Percentiles rank a stretch among this genome's conserved stretches.
These are phyloP conservation scores for Diaporthe capsici DNA, from an alignment of 2,329 filamentous ascomycete genomes.

Conservation along the genomic window DNA sequence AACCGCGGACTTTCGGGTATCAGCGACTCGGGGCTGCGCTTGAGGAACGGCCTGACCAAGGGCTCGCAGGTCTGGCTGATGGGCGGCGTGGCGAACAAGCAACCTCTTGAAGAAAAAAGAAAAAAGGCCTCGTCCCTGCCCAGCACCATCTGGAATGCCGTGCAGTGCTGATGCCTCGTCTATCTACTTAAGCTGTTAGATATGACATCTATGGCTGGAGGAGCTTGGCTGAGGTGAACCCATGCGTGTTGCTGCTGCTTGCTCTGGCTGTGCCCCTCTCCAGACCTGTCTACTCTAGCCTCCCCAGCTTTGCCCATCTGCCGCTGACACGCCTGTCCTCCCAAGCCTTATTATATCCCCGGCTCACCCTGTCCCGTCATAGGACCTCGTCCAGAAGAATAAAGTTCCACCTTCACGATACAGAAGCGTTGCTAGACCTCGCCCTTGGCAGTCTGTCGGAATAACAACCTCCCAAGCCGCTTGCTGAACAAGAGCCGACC, in stretches of 20 bases:
- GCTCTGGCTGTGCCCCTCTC: background rate
- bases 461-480: background rate
- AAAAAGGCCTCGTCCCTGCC: background rate
- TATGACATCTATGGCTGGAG: background rate
- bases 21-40: conserved; percentile 19
- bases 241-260: background rate
- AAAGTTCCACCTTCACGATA: conserved; percentile 12
- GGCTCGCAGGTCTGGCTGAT: background rate
- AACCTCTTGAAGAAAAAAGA: background rate
- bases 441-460: conserved; percentile 25
- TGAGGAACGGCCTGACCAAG: background rate
- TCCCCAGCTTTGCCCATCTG: background rate
- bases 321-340: conserved; percentile 7
- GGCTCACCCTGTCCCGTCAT: conserved; percentile 16
- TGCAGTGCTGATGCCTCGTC: background rate
- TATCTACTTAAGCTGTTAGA: background rate
- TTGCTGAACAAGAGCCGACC: background rate
- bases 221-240: conserved; percentile 16
- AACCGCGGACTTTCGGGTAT: conserved; percentile 23
- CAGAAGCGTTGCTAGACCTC: conserved; percentile 10
- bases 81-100: conserved; percentile 6
- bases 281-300: background rate
- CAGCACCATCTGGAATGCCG: background rate
- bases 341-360: conserved; percentile 18
- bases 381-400: background rate